phyloP scores from a whole-genome alignment of 768 basidiomycete species.

The Amylocystis lapponica region DNA sequence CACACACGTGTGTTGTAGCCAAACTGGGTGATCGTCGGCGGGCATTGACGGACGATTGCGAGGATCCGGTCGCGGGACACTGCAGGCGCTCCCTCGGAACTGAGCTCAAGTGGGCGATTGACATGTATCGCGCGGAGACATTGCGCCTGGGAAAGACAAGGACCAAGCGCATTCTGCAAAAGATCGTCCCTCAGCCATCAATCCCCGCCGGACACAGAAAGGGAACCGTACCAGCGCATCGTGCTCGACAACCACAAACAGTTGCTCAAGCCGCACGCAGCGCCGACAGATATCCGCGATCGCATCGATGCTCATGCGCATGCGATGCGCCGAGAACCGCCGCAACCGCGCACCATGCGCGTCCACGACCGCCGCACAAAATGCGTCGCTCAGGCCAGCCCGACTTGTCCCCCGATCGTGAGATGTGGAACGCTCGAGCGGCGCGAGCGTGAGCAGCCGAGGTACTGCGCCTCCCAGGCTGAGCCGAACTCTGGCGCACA shows the following conservation, averaged over 20 bases:
- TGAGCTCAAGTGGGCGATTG: slow-evolving; percentile 33
- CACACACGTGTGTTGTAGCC: slow-evolving; percentile 68
- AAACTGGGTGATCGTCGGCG: slow-evolving; percentile 48
- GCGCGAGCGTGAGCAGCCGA: slow-evolving; percentile 15
- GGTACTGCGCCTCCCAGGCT: slow-evolving; percentile 14
- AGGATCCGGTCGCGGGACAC: slow-evolving; percentile 20
- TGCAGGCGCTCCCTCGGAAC: slow-evolving; percentile 12
- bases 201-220: neutral
- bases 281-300: slow-evolving; percentile 49
- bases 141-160: slow-evolving; percentile 38
- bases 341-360: slow-evolving; percentile 47
- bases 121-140: slow-evolving; percentile 56
- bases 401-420: slow-evolving; percentile 35
- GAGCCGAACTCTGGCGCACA: neutral
- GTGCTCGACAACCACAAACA: slow-evolving; percentile 56
- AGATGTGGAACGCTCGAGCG: slow-evolving; percentile 61
- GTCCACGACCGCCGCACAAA: slow-evolving; percentile 46
- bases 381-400: slow-evolving; percentile 32
- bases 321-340: slow-evolving; percentile 59
- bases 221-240: slow-evolving; percentile 37
- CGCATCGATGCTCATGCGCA: slow-evolving; percentile 45
- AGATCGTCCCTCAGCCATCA: neutral
- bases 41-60: slow-evolving; percentile 44
- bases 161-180: slow-evolving; percentile 35
- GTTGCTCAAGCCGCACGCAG: slow-evolving; percentile 50